Conservation (phyloP, 208 protist genomes). For the Wallacemonas rigidus region DNA sequence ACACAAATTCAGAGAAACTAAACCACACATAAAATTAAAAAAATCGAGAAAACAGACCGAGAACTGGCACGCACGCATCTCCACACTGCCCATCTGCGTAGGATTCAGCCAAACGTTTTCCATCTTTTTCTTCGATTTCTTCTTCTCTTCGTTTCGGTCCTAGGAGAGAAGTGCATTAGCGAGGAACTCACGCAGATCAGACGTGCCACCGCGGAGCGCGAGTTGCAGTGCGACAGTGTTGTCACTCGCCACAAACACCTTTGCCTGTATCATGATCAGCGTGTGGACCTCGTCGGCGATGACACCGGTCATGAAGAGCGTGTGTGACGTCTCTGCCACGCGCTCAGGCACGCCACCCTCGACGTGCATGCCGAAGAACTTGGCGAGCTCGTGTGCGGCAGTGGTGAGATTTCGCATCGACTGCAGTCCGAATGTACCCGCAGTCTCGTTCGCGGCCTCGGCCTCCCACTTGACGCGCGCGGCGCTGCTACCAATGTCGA, state of each 20-base stretch:
- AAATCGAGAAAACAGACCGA: conserved; percentile 11
- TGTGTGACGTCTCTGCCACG: conserved; percentile 73
- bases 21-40: conserved; percentile 2
- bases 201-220: conserved; percentile 62
- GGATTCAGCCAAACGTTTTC: not conserved
- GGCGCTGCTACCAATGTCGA: conserved; percentile 39
- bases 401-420: conserved; percentile 88
- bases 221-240: conserved; percentile 78
- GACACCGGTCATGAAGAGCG: conserved; percentile 76
- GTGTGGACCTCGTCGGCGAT: conserved; percentile 59
- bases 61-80: too few species aligned
- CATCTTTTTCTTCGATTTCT: not conserved
- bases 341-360: conserved; percentile 72
- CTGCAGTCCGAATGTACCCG: conserved; percentile 77
- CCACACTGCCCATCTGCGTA: too few species aligned
- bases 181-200: conserved; percentile 77
- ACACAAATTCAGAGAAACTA: too few species aligned
- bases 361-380: conserved; percentile 88
- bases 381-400: conserved; percentile 74
- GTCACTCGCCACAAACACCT: conserved; percentile 77
- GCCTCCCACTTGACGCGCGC: conserved; percentile 47
- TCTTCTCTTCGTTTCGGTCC: conserved; percentile 1
- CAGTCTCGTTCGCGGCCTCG: conserved; percentile 66
- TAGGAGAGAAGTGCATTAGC: conserved; percentile 69
- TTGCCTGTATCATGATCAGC: conserved; percentile 71